phyloP scores from a whole-genome alignment of 331 rosid species.

The Malus hybrid region DNA sequence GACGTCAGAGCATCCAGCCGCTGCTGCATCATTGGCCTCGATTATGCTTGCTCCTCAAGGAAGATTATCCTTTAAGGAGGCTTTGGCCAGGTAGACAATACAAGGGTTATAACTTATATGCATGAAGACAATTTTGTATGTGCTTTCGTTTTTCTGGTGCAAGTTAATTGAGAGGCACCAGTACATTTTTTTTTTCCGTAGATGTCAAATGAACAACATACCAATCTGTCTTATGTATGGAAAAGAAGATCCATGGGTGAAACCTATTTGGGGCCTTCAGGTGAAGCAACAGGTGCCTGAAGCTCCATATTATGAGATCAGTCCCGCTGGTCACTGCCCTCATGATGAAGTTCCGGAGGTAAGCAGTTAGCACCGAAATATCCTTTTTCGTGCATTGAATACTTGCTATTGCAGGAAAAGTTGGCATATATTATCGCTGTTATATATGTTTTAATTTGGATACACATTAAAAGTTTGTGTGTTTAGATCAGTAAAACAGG shows the following conservation, averaged over 20 bases:
- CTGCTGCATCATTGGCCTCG: conserved; percentile 90
- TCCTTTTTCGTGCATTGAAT: neutral
- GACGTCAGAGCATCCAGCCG: conserved; percentile 79
- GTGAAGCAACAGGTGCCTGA: conserved; percentile 70
- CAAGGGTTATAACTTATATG: neutral
- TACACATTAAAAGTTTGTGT: neutral
- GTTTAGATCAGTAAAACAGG: neutral
- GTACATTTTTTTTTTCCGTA: conserved; percentile 7
- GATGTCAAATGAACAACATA: conserved; percentile 50
- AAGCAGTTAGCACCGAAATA: conserved; percentile 4
- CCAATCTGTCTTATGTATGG: conserved; percentile 90
- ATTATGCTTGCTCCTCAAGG: conserved; percentile 96
- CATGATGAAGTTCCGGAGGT: conserved; percentile 99
- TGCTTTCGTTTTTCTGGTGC: neutral
- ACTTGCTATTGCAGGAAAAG: neutral
- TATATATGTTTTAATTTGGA: neutral
- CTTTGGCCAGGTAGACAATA: conserved; percentile 52
- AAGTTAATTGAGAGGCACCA: neutral
- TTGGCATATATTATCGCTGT: neutral
- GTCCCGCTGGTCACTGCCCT: conserved; percentile 99
- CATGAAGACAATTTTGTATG: neutral
- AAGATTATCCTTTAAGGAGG: conserved; percentile 62
- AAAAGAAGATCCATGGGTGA: conserved; percentile 98
- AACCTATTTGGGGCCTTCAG: conserved; percentile 71
- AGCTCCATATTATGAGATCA: conserved; percentile 88